A percentile compares a stretch with the other conserved stretches of the same genome.
Conservation (phyloP, 768 basidiomycete genomes). For the Austroboletus eburneus region DNA sequence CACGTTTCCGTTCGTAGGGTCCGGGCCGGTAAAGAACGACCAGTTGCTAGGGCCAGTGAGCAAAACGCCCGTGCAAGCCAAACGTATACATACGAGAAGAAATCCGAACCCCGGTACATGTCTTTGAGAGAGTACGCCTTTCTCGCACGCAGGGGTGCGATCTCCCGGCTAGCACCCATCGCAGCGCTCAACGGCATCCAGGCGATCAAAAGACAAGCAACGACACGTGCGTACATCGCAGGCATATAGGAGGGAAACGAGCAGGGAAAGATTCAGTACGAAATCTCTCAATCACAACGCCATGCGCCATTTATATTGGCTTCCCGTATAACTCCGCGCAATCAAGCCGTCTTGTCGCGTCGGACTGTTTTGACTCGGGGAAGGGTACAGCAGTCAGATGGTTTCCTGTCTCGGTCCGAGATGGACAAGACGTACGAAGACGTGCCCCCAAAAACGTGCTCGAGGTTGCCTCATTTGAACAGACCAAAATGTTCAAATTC, state of each 20-base stretch:
- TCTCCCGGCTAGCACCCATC: constrained; percentile 28
- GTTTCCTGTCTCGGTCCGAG: too few relatives aligned
- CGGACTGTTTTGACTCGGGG: too few relatives aligned
- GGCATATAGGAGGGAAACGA: not conserved
- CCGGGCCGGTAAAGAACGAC: constrained; percentile 54
- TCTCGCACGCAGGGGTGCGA: too few relatives aligned
- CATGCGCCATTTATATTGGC: too few relatives aligned
- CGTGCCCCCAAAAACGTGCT: too few relatives aligned
- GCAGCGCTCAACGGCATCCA: constrained; percentile 30
- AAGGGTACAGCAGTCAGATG: too few relatives aligned
- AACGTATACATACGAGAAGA: constrained; percentile 47
- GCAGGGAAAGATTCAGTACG: not conserved
- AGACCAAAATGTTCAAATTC: too few relatives aligned
- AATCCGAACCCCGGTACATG: constrained; percentile 40
- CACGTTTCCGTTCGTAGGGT: constrained; percentile 72
- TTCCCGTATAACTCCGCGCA: too few relatives aligned
- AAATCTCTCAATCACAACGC: not conserved
- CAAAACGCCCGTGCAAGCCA: not conserved
- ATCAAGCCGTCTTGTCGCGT: too few relatives aligned
- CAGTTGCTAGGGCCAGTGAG: constrained; percentile 42
- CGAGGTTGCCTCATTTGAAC: too few relatives aligned
- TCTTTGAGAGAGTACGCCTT: constrained; percentile 33
- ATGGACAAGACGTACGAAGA: too few relatives aligned
- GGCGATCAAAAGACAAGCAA: too few relatives aligned
- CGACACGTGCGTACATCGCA: constrained; percentile 23